phyloP scores from a whole-genome alignment of 2,329 filamentous ascomycete species.

The Monilinia fructigena region DNA sequence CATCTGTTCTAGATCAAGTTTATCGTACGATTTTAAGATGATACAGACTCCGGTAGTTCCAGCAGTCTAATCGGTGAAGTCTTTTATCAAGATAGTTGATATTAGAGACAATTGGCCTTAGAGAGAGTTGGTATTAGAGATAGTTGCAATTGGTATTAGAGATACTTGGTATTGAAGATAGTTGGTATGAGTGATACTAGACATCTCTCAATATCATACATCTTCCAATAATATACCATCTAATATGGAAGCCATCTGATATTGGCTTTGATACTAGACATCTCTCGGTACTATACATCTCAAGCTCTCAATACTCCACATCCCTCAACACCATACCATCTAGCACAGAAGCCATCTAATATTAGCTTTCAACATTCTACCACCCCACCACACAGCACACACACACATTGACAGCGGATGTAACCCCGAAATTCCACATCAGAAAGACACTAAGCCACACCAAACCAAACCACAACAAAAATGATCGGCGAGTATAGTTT shows the following conservation, averaged over 20 bases:
- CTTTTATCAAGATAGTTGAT: not conserved
- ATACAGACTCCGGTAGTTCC: not conserved
- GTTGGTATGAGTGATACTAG: no score
- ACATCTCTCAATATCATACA: no score
- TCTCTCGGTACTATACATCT: not conserved
- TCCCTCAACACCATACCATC: not conserved
- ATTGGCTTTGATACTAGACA: no score
- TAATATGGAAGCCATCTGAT: no score
- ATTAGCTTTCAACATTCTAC: not conserved
- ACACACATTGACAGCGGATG: not conserved
- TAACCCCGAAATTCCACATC: not conserved
- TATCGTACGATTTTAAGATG: not conserved
- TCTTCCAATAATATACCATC: no score
- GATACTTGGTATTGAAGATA: not conserved
- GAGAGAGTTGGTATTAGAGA: no score
- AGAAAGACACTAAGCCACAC: not conserved
- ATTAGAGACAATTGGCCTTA: no score
- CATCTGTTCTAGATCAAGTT: not conserved
- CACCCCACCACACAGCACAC: not conserved
- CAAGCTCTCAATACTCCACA: no score
- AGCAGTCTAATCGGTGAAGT: not conserved
- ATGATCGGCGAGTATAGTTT: conserved; percentile 8
- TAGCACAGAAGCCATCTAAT: not conserved
- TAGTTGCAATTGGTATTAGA: no score
- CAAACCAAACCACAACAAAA: not conserved